phyloP scores from a whole-genome alignment of 306 rosid genomes.

The Rosa persica region DNA sequence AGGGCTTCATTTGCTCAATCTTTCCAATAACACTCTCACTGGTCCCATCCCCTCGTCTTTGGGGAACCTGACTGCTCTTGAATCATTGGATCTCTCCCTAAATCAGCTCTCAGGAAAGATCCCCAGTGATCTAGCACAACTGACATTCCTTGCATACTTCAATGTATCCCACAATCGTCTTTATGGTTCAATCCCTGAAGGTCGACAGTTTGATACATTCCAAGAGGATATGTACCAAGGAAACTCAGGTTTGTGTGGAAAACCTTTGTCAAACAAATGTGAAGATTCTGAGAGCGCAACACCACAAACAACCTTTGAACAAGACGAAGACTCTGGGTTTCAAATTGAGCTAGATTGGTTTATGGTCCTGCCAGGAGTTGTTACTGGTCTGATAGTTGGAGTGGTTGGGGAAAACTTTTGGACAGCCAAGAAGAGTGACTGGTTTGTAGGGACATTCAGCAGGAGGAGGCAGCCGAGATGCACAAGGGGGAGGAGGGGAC shows the following conservation, averaged over 20 bases:
- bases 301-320: neutral
- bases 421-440: neutral
- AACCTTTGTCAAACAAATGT: conserved; percentile 14
- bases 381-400: conserved; percentile 8
- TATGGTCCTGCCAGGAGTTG: neutral
- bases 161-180: neutral
- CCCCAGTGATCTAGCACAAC: neutral
- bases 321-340: neutral
- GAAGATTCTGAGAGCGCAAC: neutral
- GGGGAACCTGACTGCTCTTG: conserved; percentile 1
- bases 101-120: conserved; percentile 21
- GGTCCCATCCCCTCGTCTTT: conserved; percentile 6
- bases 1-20: neutral
- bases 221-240: conserved; percentile 5
- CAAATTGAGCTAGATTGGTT: neutral
- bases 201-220: conserved; percentile 19
- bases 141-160: conserved; percentile 9
- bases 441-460: conserved; percentile 7
- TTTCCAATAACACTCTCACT: conserved; percentile 1
- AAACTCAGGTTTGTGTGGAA: conserved; percentile 19
- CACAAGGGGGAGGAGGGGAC: neutral
- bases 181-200: conserved; percentile 15
- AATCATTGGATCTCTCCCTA: conserved; percentile 14
- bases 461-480: neutral
- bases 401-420: neutral